Base-by-base conservation (phyloP, 805 yeast genomes). In the Scheffersomyces lignosus region DNA sequence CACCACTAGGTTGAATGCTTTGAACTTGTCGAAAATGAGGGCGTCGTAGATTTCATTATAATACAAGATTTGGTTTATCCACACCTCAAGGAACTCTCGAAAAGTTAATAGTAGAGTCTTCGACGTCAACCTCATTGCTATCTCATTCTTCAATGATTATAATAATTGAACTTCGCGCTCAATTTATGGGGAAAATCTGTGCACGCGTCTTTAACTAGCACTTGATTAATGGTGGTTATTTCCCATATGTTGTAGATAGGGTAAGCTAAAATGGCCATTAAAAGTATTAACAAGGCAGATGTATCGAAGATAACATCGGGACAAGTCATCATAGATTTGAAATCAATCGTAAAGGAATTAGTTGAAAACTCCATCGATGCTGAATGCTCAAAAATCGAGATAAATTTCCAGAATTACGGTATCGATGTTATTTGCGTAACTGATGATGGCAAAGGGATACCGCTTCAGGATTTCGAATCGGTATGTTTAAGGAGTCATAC, bases 311-410 rank as follows among this genome's bases (percentile, higher is more conserved):
- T 91, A 39, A 88, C 96, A 0, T 87, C 97, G 0, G 96, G 96
- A 0, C 99, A 93, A 58, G 98, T 93, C 10, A 85, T 93, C 9
- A 76, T 81, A 4, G 96, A 87, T 49, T 61, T 93, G 29, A 69
- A 78, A 0, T 79, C 91, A 0, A 84, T 87, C 0, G 80, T 84
- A 20, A 91, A 91, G 54, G 99, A 91, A 56, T 63, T 90, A 1
- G 71, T 93, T 2, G 99, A 91, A 51, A 91, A 91, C 56, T 67
- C 93, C 20, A 64, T 91, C 5, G 99, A 93, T 62, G 93, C 97
- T 0, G 59, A 71, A 15, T 75, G 93, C 7, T 69, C 76, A 0
- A 77, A 75, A 35, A 70, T 93, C 20, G 95, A 87, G 33, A 64
- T 91, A 12, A 64, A 66, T 2, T 78, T 91, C 49, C 70, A 70